These are phyloP conservation scores for Agrocybe pediades DNA, from an alignment of 768 basidiomycete species.

Conservation along the genomic window DNA sequence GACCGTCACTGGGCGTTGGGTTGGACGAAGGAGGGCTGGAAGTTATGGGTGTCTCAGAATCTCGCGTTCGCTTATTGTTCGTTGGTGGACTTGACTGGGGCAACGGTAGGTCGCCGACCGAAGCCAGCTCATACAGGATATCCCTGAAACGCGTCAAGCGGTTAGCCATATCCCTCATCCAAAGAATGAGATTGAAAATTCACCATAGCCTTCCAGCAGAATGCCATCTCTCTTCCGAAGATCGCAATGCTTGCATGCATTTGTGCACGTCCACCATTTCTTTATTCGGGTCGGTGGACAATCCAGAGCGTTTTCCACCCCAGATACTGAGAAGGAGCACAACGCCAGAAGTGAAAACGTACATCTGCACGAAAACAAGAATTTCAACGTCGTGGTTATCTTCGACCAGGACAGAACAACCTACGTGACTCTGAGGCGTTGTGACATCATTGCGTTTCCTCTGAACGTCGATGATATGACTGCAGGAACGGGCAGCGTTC, in stretches of 20 bases:
- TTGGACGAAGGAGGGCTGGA: constrained; percentile 10
- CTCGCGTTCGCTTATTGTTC: constrained; percentile 64
- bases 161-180: neutral
- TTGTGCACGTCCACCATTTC: constrained; percentile 69
- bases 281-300: constrained; percentile 47
- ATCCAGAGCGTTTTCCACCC: constrained; percentile 57
- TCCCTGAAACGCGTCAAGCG: constrained; percentile 47
- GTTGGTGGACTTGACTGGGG: constrained; percentile 53
- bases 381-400: neutral
- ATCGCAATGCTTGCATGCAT: constrained; percentile 56
- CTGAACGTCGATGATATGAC: constrained; percentile 73
- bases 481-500: constrained; percentile 78
- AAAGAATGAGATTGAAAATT: neutral
- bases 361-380: constrained; percentile 27
- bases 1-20: constrained; percentile 12
- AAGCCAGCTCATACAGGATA: constrained; percentile 71
- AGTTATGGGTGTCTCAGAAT: constrained; percentile 49
- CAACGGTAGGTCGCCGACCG: constrained; percentile 69
- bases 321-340: constrained; percentile 70
- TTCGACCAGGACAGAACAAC: constrained; percentile 4
- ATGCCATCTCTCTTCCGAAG: constrained; percentile 43
- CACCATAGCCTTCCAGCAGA: constrained; percentile 49
- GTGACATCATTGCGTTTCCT: constrained; percentile 34
- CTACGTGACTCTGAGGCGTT: constrained; percentile 37
- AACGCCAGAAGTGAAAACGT: constrained; percentile 48